phyloP scores from a whole-genome alignment of 1,284 basidiomycete species.

The Agroathelia rolfsii region DNA sequence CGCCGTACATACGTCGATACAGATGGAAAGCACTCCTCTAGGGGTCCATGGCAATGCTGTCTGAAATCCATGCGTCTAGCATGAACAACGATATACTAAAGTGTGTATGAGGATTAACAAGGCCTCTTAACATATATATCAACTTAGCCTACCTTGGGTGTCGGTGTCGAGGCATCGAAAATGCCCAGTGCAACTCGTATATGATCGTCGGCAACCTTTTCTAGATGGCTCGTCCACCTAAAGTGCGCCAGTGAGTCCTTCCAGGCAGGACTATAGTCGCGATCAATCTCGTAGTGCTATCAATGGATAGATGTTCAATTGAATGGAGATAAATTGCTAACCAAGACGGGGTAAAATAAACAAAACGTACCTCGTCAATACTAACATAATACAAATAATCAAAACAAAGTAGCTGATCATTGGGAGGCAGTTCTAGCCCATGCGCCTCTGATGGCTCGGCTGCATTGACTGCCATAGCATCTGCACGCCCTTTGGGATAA shows the following conservation, averaged over 20 bases:
- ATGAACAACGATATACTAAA: slow-evolving; percentile 61
- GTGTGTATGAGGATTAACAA: too few relatives aligned
- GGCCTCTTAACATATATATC: too few relatives aligned
- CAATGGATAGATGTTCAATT: too few relatives aligned
- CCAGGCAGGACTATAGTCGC: too few relatives aligned
- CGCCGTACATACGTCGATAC: slow-evolving; percentile 47
- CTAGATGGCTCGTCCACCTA: slow-evolving; percentile 31
- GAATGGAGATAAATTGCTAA: neutral
- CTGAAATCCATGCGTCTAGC: slow-evolving; percentile 55
- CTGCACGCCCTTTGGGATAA: slow-evolving; percentile 30
- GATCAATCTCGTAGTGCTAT: too few relatives aligned
- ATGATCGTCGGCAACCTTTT: slow-evolving; percentile 28
- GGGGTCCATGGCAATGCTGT: slow-evolving; percentile 33
- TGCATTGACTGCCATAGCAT: slow-evolving; percentile 19
- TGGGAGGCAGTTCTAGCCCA: slow-evolving; percentile 29
- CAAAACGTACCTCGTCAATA: slow-evolving; percentile 20
- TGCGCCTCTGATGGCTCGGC: slow-evolving; percentile 27
- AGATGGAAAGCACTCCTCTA: slow-evolving; percentile 52
- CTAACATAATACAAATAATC: slow-evolving; percentile 45
- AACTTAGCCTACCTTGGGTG: slow-evolving; percentile 32
- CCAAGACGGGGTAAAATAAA: slow-evolving; percentile 3
- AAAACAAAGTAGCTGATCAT: slow-evolving; percentile 43
- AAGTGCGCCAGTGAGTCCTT: slow-evolving; percentile 34
- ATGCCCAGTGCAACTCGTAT: slow-evolving; percentile 31
- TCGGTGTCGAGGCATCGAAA: slow-evolving; percentile 25